A percentile compares a stretch with the other conserved stretches of the same genome.
Conservation (phyloP, 2,329 filamentous ascomycete species). For the Microascus cirrosus region DNA sequence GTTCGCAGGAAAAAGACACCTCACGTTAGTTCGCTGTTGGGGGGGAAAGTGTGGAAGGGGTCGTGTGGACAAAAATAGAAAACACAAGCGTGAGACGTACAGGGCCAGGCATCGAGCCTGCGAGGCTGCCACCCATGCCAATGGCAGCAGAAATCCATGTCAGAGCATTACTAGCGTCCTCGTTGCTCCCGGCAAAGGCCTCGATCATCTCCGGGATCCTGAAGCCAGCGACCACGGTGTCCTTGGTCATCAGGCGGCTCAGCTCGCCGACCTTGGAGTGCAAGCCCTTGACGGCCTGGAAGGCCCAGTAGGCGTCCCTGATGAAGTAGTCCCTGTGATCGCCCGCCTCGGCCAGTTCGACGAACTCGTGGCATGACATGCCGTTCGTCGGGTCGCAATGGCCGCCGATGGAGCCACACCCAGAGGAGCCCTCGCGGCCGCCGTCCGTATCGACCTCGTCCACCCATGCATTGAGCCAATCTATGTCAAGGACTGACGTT, state of each 20-base stretch:
- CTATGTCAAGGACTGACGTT: too few relatives aligned
- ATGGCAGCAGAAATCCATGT: not conserved
- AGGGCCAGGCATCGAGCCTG: too few relatives aligned
- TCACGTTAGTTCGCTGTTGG: too few relatives aligned
- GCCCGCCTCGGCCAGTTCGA: not conserved
- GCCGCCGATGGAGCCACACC: not conserved
- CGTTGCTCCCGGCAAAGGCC: slow-evolving; percentile 4
- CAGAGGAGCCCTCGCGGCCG: not conserved
- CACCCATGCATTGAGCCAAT: too few relatives aligned
- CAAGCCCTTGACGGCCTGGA: slow-evolving; percentile 7
- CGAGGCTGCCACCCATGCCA: too few relatives aligned
- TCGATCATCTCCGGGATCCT: slow-evolving; percentile 3
- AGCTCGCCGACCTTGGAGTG: slow-evolving; percentile 7
- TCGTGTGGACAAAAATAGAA: too few relatives aligned
- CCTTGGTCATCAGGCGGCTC: slow-evolving; percentile 4
- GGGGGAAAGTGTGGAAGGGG: too few relatives aligned
- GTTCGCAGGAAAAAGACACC: too few relatives aligned
- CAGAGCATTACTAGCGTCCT: slow-evolving; percentile 1
- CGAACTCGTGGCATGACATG: not conserved
- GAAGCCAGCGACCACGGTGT: slow-evolving; percentile 5
- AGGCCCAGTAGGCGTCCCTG: slow-evolving; percentile 6
- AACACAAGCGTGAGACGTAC: too few relatives aligned
- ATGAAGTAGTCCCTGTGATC: not conserved
- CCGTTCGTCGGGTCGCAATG: not conserved
- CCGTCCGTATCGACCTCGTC: not conserved